These are phyloP conservation scores for Pisolithus microcarpus DNA, from an alignment of 768 basidiomycete genomes.

Conservation along the genomic window DNA sequence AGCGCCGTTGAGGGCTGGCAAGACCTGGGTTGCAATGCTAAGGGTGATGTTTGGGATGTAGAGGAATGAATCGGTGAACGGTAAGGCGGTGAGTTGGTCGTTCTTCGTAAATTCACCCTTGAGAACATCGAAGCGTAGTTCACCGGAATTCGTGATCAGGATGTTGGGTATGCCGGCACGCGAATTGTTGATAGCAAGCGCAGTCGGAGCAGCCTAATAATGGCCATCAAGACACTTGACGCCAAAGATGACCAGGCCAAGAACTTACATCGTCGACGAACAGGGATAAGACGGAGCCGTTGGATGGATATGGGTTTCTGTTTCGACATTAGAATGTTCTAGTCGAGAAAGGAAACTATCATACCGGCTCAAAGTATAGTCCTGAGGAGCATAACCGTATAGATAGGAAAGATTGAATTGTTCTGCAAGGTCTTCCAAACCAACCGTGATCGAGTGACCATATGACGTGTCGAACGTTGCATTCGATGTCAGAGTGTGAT, in stretches of 20 bases:
- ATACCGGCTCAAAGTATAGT: conserved; percentile 61
- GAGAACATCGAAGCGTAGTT: conserved; percentile 60
- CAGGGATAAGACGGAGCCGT: conserved; percentile 51
- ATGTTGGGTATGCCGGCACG: conserved; percentile 54
- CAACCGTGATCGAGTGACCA: conserved; percentile 48
- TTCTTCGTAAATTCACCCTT: conserved; percentile 70
- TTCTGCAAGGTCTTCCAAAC: conserved; percentile 45
- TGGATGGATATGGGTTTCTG: conserved; percentile 58
- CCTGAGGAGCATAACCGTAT: conserved; percentile 71
- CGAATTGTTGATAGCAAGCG: conserved; percentile 56
- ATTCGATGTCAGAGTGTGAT: conserved; percentile 52
- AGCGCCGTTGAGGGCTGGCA: conserved; percentile 45
- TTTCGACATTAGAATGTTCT: not conserved
- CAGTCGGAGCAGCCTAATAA: conserved; percentile 46
- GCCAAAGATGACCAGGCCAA: not conserved
- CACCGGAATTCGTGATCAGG: conserved; percentile 59
- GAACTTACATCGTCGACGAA: conserved; percentile 41
- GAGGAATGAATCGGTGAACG: conserved; percentile 59
- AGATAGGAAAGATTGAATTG: conserved; percentile 54
- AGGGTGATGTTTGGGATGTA: conserved; percentile 52
- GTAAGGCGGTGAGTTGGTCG: conserved; percentile 70
- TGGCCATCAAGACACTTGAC: not conserved
- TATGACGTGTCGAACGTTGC: conserved; percentile 52
- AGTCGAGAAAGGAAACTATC: conserved; percentile 9
- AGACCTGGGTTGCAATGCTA: conserved; percentile 43